These are phyloP conservation scores for Trichoderma endophyticum DNA, from an alignment of 2,329 filamentous ascomycete species.

Conservation along the genomic window DNA sequence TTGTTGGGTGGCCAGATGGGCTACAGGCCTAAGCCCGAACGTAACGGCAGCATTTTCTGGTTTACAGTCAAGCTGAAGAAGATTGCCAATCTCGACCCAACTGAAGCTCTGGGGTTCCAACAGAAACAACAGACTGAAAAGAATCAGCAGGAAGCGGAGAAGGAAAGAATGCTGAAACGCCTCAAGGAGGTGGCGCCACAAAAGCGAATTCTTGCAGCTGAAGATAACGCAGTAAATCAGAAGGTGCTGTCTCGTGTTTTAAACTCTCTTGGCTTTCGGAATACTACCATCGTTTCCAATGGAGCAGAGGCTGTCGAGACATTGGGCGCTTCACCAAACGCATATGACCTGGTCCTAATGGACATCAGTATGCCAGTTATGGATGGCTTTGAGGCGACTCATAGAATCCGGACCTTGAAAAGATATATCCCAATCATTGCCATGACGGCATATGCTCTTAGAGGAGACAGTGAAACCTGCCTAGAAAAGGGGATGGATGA, in stretches of 20 bases:
- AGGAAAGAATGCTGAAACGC: slow-evolving; percentile 22
- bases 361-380: slow-evolving; percentile 56
- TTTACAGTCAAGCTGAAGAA: slow-evolving; percentile 44
- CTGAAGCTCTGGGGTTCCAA: slow-evolving; percentile 27
- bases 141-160: slow-evolving; percentile 28
- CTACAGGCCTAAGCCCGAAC: slow-evolving; percentile 42
- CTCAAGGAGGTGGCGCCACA: slow-evolving; percentile 37
- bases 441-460: slow-evolving; percentile 53
- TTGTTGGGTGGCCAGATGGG: slow-evolving; percentile 52
- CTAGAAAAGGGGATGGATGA: slow-evolving; percentile 54
- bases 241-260: slow-evolving; percentile 39
- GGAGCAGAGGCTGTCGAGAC: slow-evolving; percentile 23
- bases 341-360: slow-evolving; percentile 35
- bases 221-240: slow-evolving; percentile 45
- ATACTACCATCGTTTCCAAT: slow-evolving; percentile 24
- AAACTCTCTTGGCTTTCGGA: slow-evolving; percentile 39
- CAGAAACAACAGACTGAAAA: slow-evolving; percentile 9
- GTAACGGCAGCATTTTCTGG: slow-evolving; percentile 51
- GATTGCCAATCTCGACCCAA: slow-evolving; percentile 30
- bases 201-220: slow-evolving; percentile 40
- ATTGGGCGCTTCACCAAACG: slow-evolving; percentile 31
- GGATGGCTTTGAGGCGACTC: slow-evolving; percentile 47
- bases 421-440: slow-evolving; percentile 53
- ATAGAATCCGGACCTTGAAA: slow-evolving; percentile 37
- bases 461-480: slow-evolving; percentile 53